Evolutionary conservation across 2,329 filamentous ascomycete species (phyloP).

Genomic region (Pseudogymnoascus pannorum): DNA sequence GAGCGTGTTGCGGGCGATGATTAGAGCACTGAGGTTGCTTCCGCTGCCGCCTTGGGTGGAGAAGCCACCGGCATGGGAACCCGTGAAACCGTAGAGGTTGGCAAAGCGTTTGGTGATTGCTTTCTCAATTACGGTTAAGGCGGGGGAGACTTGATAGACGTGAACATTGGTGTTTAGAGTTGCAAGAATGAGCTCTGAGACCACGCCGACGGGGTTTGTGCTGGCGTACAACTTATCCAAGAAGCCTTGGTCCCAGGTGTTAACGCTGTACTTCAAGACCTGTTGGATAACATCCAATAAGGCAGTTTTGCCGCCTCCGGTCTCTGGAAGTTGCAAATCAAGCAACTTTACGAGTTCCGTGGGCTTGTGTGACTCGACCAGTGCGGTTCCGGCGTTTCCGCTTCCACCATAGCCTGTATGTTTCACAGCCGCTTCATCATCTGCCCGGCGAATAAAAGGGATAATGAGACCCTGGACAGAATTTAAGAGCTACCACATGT

Average conservation of each 20-base stretch:
- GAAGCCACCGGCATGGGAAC: slow-evolving; percentile 60
- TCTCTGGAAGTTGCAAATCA: slow-evolving; percentile 49
- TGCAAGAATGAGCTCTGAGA: slow-evolving; percentile 76
- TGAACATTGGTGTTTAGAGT: slow-evolving; percentile 82
- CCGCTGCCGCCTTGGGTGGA: slow-evolving; percentile 71
- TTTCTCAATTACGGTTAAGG: slow-evolving; percentile 82
- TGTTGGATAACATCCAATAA: slow-evolving; percentile 63
- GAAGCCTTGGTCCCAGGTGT: slow-evolving; percentile 98
- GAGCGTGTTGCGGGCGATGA: slow-evolving; percentile 79
- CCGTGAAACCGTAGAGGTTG: slow-evolving; percentile 65
- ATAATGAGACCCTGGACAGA: slow-evolving; percentile 62
- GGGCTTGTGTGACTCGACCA: slow-evolving; percentile 57
- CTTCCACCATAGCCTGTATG: slow-evolving; percentile 42
- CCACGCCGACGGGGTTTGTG: slow-evolving; percentile 79
- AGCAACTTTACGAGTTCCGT: slow-evolving; percentile 49
- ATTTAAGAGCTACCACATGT: slow-evolving; percentile 50
- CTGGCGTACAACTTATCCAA: slow-evolving; percentile 91
- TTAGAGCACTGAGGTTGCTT: slow-evolving; percentile 77
- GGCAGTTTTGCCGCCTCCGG: slow-evolving; percentile 62
- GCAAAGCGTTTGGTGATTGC: slow-evolving; percentile 68
- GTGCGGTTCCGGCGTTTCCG: slow-evolving; percentile 43
- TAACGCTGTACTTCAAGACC: slow-evolving; percentile 79
- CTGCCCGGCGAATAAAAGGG: slow-evolving; percentile 63
- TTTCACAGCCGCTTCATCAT: slow-evolving; percentile 52
- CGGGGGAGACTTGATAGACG: slow-evolving; percentile 70